These are phyloP conservation scores for Phaeosphaeriaceae sp. DNA, from an alignment of 2,329 filamentous ascomycete species.

Conservation along the genomic window DNA sequence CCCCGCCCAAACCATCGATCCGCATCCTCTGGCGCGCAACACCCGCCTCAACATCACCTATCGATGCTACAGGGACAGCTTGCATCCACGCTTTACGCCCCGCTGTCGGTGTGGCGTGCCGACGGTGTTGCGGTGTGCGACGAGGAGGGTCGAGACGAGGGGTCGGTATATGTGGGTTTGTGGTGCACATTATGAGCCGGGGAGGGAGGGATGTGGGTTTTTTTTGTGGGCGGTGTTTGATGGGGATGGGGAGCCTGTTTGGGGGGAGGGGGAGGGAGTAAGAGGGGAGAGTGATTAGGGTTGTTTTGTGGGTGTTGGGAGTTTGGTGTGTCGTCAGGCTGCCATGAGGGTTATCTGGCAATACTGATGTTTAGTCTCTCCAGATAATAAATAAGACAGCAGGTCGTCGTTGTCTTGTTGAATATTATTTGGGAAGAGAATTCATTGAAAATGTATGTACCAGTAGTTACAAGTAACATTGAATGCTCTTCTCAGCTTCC, in stretches of 20 bases:
- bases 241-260: constrained; percentile 80
- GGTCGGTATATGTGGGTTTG: constrained; percentile 96
- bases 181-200: constrained; percentile 74
- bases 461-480: too few species aligned
- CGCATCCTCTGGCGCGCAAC: constrained; percentile 81
- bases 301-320: too few species aligned
- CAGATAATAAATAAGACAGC: too few species aligned
- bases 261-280: constrained; percentile 44
- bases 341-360: too few species aligned
- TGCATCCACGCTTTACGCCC: constrained; percentile 81
- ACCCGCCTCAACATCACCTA: constrained; percentile 94
- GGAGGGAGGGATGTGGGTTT: constrained; percentile 56
- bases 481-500: too few species aligned
- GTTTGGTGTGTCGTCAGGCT: too few species aligned
- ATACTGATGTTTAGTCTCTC: too few species aligned
- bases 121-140: constrained; percentile 75
- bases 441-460: too few species aligned
- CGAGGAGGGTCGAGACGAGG: constrained; percentile 75
- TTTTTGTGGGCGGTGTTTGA: constrained; percentile 48
- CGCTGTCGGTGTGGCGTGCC: constrained; percentile 77
- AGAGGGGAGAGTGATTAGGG: too few species aligned
- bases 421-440: too few species aligned
- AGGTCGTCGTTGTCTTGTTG: too few species aligned
- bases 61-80: constrained; percentile 76
- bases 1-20: constrained; percentile 76